Evolutionary conservation across 306 rosid species (phyloP), one percentile per base, ranked within the genome.

Genomic region (Fagus sylvatica): DNA sequence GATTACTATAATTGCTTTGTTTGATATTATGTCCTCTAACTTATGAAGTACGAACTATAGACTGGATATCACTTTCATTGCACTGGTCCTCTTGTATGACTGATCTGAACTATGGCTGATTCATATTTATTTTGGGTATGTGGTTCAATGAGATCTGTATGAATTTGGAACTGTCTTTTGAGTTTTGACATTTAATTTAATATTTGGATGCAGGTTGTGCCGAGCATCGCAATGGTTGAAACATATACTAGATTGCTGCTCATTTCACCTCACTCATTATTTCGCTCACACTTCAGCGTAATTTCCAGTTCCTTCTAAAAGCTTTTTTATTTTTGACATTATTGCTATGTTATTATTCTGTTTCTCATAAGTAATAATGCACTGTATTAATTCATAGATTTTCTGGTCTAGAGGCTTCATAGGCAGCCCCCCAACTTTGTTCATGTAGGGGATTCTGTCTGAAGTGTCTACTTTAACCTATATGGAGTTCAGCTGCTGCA

Each of bases 191-290:
- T 83, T 74, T 73, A 34, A 62, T 73, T 83, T 65, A 30, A 8
- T 72, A 68, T 73, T 53, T 76, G 11, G 62, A 46, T 87, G 91
- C 93, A 95, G 99, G 93, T 81, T 84, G 84, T 91, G 30, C 98
- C 99, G 72, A 95, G 92, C 88, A 88, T 95, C 84, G 98, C 99
- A 43, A 89, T 95, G 98, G 98, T 90, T 62, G 99, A 95, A 84
- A 91, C 99, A 11, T 95, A 95, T 86, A 69, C 90, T 53, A 90
- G 99, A 75, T 75, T 95, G 84, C 89, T 95, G 79, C 98, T 95
- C 81, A 76, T 95, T 53, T 86, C 97, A 30, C 98, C 99, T 65
- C 94, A 93, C 80, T 87, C 98, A 56, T 85, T 95, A 51, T 89
- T 93, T 41, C 98, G 99, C 71, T 90, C 99, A 11, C 99, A 89